phyloP scores from a whole-genome alignment of 169 alveolate genomes.

The Plasmodium reichenowi region DNA sequence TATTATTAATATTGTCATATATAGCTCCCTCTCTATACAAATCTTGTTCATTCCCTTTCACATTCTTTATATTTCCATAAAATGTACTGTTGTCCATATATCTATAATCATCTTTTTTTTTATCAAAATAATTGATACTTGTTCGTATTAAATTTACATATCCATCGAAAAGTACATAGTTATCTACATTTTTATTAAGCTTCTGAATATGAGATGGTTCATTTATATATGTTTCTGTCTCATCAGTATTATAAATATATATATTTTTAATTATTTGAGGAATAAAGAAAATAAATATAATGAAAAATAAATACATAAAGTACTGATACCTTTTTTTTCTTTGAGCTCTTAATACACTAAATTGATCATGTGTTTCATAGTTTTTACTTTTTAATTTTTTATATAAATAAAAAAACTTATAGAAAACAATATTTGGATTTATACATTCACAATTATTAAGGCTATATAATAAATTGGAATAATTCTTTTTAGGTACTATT shows the following conservation, averaged over 20 bases:
- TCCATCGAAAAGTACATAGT: constrained; percentile 24
- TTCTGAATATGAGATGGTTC: background rate
- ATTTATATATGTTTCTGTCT: constrained; percentile 17
- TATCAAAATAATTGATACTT: too few relatives aligned
- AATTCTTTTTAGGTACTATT: constrained; percentile 13
- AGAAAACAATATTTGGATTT: constrained; percentile 55
- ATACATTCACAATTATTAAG: constrained; percentile 59
- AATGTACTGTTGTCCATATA: background rate
- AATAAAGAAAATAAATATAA: constrained; percentile 39
- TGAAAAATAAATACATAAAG: constrained; percentile 52
- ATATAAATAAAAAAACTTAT: constrained; percentile 52
- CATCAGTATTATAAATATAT: constrained; percentile 39
- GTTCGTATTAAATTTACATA: constrained; percentile 17
- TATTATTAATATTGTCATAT: background rate
- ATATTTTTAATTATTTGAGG: constrained; percentile 58
- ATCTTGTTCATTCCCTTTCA: background rate
- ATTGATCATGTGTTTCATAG: background rate
- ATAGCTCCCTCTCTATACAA: background rate
- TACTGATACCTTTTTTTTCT: constrained; percentile 48
- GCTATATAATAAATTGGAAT: constrained; percentile 49
- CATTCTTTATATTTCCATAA: background rate
- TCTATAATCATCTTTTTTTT: too few relatives aligned
- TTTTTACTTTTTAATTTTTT: constrained; percentile 46
- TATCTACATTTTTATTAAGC: background rate
- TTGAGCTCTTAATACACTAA: background rate